Evolutionary conservation across 352 stramenopile genomes (phyloP), one percentile per base, ranked within the genome.

Genomic region (Phytophthora palmivora): DNA sequence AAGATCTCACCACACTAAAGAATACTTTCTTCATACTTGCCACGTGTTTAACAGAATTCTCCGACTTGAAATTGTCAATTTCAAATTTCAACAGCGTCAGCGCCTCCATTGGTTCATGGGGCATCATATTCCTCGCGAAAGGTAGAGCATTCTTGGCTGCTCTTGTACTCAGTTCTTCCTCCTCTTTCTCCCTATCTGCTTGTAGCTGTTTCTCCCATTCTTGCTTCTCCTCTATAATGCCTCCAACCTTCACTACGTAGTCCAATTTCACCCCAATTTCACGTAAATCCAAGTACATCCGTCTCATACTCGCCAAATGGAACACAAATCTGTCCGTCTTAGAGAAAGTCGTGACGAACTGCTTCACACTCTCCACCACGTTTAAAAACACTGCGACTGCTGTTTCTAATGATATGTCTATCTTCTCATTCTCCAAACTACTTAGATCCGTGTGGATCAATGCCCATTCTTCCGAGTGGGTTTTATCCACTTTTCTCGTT

Each of bases 241-340:
- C 58, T 3, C 32, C 51, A 26, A 19, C 6, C 10, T 18, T 36
- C 26, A 56, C 52, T n/a, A 62, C 48, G 5, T 18, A 12, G 9
- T 70, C 48, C 26, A 74, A 16, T 30, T 63, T 34, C 8, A 6
- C 9, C 0, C 56, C 41, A 9, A 70, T 28, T 0, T 10, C 34
- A 12, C 43, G 9, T 4, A 74, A 18, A 26, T 69, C 57, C 21
- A 63, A 21, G 26, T 53, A 70, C 65, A 66, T 66, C 2, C 65
- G 21, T 6, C 65, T 43, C 51, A 66, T 63, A 44, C 47, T 63
- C n/a, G 65, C 65, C 36, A 74, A 21, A 8, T 64, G 65, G 43
- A 67, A 65, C 2, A 74, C 45, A 30, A 69, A 51, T 9, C 22
- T 33, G 19, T 63, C 21, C 28, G 42, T 65, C 38, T 70, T 62